Conservation (phyloP, 2,329 filamentous ascomycete species). For the Cyanodermella asteris region DNA sequence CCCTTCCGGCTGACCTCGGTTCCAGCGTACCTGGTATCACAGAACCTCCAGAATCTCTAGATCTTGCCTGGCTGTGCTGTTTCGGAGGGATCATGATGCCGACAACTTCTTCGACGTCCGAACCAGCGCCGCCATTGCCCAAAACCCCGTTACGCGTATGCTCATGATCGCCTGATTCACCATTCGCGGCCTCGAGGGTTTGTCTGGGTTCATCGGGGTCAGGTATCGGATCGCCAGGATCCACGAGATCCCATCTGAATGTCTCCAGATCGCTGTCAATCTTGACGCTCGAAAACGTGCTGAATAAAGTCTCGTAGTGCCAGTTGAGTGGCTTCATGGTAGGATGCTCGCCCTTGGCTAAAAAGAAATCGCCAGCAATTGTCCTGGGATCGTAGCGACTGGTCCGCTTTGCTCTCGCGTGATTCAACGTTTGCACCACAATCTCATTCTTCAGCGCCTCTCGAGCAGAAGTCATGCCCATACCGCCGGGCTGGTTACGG, state of each 20-base stretch:
- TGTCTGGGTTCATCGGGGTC: slow-evolving; percentile 14
- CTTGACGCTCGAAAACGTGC: slow-evolving; percentile 21
- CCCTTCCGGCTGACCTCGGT: no score
- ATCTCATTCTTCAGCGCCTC: no score
- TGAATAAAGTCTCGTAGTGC: slow-evolving; percentile 29
- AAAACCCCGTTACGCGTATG: neutral
- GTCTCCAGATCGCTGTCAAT: slow-evolving; percentile 31
- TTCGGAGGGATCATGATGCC: slow-evolving; percentile 1
- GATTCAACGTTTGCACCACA: slow-evolving; percentile 16
- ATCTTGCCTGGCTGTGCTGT: neutral
- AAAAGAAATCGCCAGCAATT: slow-evolving; percentile 40
- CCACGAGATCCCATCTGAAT: slow-evolving; percentile 39
- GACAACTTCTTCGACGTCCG: slow-evolving; percentile 1
- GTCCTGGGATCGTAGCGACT: slow-evolving; percentile 38
- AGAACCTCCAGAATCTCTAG: slow-evolving; percentile 1
- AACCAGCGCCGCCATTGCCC: slow-evolving; percentile 2
- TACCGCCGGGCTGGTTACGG: no score
- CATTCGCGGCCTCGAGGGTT: slow-evolving; percentile 10
- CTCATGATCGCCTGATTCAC: slow-evolving; percentile 6
- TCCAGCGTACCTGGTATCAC: no score
- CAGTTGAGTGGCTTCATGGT: slow-evolving; percentile 35
- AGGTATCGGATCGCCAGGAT: slow-evolving; percentile 32
- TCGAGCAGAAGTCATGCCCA: no score
- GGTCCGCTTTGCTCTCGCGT: no score
- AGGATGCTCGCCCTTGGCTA: slow-evolving; percentile 39